phyloP scores from a whole-genome alignment of 2,329 filamentous ascomycete species.

The Fusarium chaquense region DNA sequence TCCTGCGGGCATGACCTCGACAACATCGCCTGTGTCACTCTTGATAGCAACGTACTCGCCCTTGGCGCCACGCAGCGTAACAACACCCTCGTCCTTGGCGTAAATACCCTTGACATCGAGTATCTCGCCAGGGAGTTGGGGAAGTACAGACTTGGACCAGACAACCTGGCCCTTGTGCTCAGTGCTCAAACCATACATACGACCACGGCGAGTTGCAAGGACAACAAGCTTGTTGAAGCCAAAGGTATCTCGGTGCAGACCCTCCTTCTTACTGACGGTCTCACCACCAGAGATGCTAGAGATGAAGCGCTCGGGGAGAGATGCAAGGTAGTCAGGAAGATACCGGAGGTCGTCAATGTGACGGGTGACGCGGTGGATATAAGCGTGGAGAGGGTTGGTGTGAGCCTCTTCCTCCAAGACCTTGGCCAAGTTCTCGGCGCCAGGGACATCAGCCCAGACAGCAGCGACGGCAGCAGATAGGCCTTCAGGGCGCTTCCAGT shows the following conservation, averaged over 20 bases:
- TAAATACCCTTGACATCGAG: constrained; percentile 78
- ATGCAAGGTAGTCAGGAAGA: constrained; percentile 78
- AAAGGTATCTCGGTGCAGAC: constrained; percentile 77
- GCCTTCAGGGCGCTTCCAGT: constrained; percentile 86
- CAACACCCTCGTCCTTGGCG: constrained; percentile 68
- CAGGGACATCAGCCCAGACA: constrained; percentile 81
- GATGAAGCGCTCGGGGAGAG: constrained; percentile 76
- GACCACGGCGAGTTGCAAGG: constrained; percentile 82
- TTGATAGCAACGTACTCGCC: constrained; percentile 72
- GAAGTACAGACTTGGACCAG: constrained; percentile 77
- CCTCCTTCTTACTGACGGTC: constrained; percentile 57
- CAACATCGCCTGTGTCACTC: constrained; percentile 63
- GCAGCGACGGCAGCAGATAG: constrained; percentile 84
- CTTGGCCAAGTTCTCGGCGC: constrained; percentile 79
- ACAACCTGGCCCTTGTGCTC: constrained; percentile 78
- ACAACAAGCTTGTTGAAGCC: constrained; percentile 90
- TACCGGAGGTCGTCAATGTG: constrained; percentile 83
- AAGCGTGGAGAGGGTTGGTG: constrained; percentile 83
- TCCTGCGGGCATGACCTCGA: constrained; percentile 58
- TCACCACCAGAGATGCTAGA: constrained; percentile 72
- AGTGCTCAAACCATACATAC: constrained; percentile 83
- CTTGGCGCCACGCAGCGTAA: constrained; percentile 69
- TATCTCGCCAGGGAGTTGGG: constrained; percentile 64
- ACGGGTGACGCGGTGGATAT: constrained; percentile 85
- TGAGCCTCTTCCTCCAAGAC: constrained; percentile 89